Evolutionary conservation across 108 stramenopile genomes (phyloP), one percentile per base, ranked within the genome.

Genomic region (Cyclotella cryptica): DNA sequence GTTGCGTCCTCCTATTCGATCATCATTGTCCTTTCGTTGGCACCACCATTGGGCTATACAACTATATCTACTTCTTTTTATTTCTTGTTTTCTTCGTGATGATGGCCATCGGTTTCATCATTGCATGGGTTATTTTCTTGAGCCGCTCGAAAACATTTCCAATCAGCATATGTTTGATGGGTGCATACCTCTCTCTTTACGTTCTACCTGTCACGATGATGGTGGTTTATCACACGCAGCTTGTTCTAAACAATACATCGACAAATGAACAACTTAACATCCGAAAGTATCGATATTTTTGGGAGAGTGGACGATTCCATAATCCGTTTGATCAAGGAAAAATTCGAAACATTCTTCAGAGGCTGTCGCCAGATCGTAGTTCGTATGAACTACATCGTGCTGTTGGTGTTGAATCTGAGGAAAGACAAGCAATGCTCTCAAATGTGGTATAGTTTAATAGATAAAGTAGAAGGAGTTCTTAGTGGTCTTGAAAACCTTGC

Each of bases 21-120:
- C 99, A 99, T 84, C 97, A 97, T 85, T 99, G 99, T 77, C 97
- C 98, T 19, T 99, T 98, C 74, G 93, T 99, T 22, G 96, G 96
- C 70, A 94, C 91, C 57, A 96, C 95, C 29, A 86, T 99, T 19
- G 99, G 98, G 41, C 83, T 94, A 15, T 89, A 93, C 87, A 99
- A 99, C 75, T 99, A 99, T 86, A 83, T 85, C 28, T 97, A 88
- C 64, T 99, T 99, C 78, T 97, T 88, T 52, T 55, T 88, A 17
- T 97, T 96, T 77, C 78, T 97, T 10, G 28, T 90, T 57, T 84
- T 58, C 49, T 80, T 97, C 74, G 75, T 84, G 22, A 43, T 87
- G 45, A 73, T 84, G 60, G 66, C 66, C 19, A n/a, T 83, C 12
- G 74, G 78, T 26, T 90, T 88, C 77, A 61, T 84, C 18, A 68